Base-by-base conservation (phyloP, 2,329 filamentous ascomycete genomes). In the Xylariaceae sp. region DNA sequence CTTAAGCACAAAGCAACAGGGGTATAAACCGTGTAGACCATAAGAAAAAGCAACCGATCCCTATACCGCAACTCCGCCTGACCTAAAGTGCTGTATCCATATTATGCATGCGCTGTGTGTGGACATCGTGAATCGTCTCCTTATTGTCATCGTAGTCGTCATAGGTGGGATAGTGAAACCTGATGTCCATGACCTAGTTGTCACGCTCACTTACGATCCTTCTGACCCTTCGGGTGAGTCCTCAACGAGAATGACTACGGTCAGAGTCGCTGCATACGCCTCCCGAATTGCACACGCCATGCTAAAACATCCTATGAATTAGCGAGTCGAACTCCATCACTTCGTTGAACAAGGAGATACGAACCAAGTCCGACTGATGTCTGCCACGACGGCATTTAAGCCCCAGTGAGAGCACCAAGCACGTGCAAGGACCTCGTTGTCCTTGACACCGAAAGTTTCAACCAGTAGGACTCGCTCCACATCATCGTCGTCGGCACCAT, bases 401-500 rank as follows among this genome's bases (percentile, higher is more conserved):
- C 88, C 88, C 81, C 86, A 89, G 62, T 89, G 85, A 50, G 86
- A 81, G 66, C 87, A 90, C 88, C 88, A 91, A 6, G 88, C 87
- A 56, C 88, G 75, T 1, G 85, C 87, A 61, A 91, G 78, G 4
- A 90, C 87, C 68, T 90, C 88, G 59, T 90, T 90, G 67, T 90
- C 88, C 45, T 75, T 75, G 18, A 87, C 86, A 1, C 88, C 88
- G 65, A 88, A 84, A 0, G 87, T 85, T 70, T 90, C 86, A 13
- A 90, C 77, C 5, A 87, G 84, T 9, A 91, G 73, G 3, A 91
- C 86, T 60, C 81, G 80, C 59, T 87, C 86, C 22, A 82, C 73
- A 49, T 85, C 81, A 16, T 76, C 72, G 13, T 75, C 71, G 13
- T 74, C 70, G 33, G 60, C 51, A 42, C 59, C 54, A 53, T 61